Evolutionary conservation across 2,329 filamentous ascomycete species (phyloP).

Genomic region (Penicillium concentricum): DNA sequence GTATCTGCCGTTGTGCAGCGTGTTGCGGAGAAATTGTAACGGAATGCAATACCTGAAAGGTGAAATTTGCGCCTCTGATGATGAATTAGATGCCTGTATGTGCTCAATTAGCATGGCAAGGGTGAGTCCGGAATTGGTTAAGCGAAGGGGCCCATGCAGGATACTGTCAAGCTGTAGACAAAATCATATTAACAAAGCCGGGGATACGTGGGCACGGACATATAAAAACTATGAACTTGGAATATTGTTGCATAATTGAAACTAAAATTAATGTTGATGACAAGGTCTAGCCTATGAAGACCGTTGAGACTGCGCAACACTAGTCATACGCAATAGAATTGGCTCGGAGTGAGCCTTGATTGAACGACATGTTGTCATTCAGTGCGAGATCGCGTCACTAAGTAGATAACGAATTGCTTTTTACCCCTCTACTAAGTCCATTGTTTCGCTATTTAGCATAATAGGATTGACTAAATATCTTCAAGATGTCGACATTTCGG

Average conservation of each 20-base stretch:
- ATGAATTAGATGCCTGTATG: not conserved
- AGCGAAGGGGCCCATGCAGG: not conserved
- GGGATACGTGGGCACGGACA: not conserved
- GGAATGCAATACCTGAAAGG: not conserved
- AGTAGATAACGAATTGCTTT: not conserved
- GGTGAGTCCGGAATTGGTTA: not conserved
- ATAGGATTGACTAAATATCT: no score
- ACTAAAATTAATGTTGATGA: not conserved
- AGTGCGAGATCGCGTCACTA: not conserved
- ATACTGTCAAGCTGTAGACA: not conserved
- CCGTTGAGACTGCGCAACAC: not conserved
- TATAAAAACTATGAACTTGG: not conserved
- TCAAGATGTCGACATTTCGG: not conserved
- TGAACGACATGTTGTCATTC: not conserved
- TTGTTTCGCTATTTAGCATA: not conserved
- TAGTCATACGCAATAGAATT: no score
- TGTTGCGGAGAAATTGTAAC: not conserved
- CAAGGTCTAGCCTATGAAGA: no score
- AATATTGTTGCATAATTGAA: not conserved
- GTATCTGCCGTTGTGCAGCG: not conserved
- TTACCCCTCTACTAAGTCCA: not conserved
- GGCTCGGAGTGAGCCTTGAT: not conserved
- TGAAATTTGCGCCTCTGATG: not conserved
- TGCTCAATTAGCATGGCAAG: not conserved
- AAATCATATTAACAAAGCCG: not conserved